Conservation (phyloP, 2,329 filamentous ascomycete genomes). For the Neoscytalidium dimidiatum region DNA sequence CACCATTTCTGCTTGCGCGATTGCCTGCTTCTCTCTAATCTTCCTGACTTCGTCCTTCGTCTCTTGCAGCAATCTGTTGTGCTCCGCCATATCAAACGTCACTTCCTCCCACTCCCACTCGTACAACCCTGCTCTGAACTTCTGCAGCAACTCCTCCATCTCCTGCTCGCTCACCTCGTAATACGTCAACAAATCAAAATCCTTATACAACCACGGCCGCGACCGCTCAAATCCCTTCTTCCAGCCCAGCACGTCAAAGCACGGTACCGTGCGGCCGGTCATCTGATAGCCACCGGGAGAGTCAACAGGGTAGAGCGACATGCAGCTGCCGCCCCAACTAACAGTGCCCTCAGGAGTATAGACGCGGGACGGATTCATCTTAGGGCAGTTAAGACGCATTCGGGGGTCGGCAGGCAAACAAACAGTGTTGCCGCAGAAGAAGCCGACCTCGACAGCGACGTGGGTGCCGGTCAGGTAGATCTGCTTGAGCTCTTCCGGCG, state of each 20-base stretch:
- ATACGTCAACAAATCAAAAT: slow-evolving; percentile 60
- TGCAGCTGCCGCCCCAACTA: slow-evolving; percentile 58
- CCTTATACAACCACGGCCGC: slow-evolving; percentile 57
- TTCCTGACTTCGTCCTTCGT: slow-evolving; percentile 51
- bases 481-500: slow-evolving; percentile 50
- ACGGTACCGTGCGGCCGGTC: slow-evolving; percentile 54
- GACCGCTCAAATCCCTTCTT: slow-evolving; percentile 51
- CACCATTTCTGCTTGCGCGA: slow-evolving; percentile 51
- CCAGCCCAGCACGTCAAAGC: slow-evolving; percentile 56
- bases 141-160: slow-evolving; percentile 50
- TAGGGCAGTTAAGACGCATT: slow-evolving; percentile 55
- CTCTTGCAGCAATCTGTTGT: slow-evolving; percentile 51
- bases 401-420: slow-evolving; percentile 57
- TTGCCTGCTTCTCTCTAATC: slow-evolving; percentile 49
- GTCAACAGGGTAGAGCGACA: slow-evolving; percentile 58
- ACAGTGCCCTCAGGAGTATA: slow-evolving; percentile 60
- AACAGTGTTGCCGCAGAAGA: slow-evolving; percentile 57
- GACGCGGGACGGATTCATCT: slow-evolving; percentile 59
- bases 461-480: slow-evolving; percentile 54
- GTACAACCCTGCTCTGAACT: slow-evolving; percentile 55
- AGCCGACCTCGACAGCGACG: slow-evolving; percentile 57
- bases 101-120: slow-evolving; percentile 53
- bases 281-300: slow-evolving; percentile 60
- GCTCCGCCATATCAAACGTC: slow-evolving; percentile 58
- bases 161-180: slow-evolving; percentile 56